phyloP scores from a whole-genome alignment of 139 green algal species.

The Limnomonas spitsbergensis region DNA sequence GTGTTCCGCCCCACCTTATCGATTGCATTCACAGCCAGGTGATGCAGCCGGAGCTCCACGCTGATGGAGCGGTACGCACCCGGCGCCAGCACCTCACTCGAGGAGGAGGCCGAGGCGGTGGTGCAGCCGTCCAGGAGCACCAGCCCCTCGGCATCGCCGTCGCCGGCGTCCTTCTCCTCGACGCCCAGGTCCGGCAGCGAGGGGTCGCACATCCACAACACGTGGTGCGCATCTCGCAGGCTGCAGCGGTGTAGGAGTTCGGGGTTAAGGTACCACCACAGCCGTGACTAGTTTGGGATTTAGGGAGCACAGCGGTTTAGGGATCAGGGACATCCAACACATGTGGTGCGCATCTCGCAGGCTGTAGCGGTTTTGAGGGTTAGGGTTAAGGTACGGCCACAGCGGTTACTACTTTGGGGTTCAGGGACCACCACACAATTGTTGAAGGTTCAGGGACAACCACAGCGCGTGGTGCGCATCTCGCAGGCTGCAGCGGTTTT shows the following conservation, averaged over 20 bases:
- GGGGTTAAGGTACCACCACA: too few species aligned
- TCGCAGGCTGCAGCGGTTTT: constrained; percentile 45
- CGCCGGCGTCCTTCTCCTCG: constrained; percentile 20
- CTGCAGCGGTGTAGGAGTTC: constrained; percentile 14
- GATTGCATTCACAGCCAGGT: constrained; percentile 81
- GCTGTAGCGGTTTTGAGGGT: too few species aligned
- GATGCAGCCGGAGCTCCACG: constrained; percentile 77
- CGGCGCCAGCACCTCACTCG: constrained; percentile 49
- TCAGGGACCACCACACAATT: too few species aligned
- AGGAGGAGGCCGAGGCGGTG: background rate
- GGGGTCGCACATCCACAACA: constrained; percentile 76
- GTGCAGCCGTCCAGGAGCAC: constrained; percentile 6
- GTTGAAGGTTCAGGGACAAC: too few species aligned
- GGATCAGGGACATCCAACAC: too few species aligned
- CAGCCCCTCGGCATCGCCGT: constrained; percentile 10
- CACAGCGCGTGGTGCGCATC: constrained; percentile 79
- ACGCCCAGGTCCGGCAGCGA: constrained; percentile 57
- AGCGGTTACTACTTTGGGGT: too few species aligned
- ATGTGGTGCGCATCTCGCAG: too few species aligned
- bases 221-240: constrained; percentile 65
- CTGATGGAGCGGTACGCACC: constrained; percentile 83
- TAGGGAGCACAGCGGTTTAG: too few species aligned
- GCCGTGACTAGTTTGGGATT: too few species aligned
- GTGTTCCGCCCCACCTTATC: too few species aligned
- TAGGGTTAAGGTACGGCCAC: too few species aligned